Evolutionary conservation across 1,284 basidiomycete species (phyloP), one percentile per base, ranked within the genome.

Genomic region (Naganishia cerealis): DNA sequence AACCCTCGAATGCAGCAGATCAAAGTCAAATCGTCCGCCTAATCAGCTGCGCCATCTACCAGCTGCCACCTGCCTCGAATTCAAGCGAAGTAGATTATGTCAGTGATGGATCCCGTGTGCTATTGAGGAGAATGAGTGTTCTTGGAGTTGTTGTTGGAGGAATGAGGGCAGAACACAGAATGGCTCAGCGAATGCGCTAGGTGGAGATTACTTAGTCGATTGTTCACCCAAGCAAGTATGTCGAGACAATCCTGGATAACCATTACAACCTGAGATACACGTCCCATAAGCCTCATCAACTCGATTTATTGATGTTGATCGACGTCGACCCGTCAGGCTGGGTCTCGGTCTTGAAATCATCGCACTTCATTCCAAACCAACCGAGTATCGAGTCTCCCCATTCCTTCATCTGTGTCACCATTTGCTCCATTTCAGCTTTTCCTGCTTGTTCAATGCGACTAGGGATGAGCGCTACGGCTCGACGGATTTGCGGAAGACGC

Each of bases 1-100:
- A 70, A 71, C 69, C 77, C 77, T 5, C 71, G 72, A 38, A 72
- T 80, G 67, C 74, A 73, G 65, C 77, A 79, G 68, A 75, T 77
- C 39, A 68, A 68, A 46, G 36, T 53, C 46, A 67, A 59, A 48
- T 6, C 29, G 29, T 33, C 29, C 29, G 29, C 29, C 29, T 56
- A 29, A 10, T 33, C 6, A 33, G 46, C 46, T 21, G 24, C 46
- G 5, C 21, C 46, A 8, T 50, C n/a, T 8, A 50, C n/a, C 46
- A 24, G 46, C 46, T 50, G 9, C 21, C 43, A n/a, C 24, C 46
- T 9, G 29, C 29, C 6, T 24, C 46, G 16, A n/a, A 46, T 1
- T 50, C n/a, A 24, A 50, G 13, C 9, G n/a, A 50, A 1, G 46
- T 10, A 8, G 21, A 24, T 10, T 24, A 18, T 50, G 46, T 21